Evolutionary conservation across 2,329 filamentous ascomycete species (phyloP).

Genomic region (Colletotrichum filicis): DNA sequence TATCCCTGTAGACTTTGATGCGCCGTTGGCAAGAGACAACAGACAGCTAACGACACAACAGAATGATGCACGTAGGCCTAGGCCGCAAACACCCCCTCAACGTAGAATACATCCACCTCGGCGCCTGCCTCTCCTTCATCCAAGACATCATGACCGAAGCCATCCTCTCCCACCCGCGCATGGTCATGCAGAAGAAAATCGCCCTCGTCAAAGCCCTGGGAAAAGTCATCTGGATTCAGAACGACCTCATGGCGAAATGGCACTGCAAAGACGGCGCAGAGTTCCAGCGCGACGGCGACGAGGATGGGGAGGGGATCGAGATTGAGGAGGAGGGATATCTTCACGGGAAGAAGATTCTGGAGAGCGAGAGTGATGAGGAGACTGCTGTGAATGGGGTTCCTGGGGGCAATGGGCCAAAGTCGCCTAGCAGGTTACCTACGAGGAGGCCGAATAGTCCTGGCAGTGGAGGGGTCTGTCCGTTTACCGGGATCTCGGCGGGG

Average conservation of each 20-base stretch:
- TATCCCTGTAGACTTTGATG: background rate
- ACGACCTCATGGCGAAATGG: constrained; percentile 88
- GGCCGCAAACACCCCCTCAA: constrained; percentile 78
- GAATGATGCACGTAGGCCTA: constrained; percentile 84
- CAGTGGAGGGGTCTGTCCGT: constrained; percentile 39
- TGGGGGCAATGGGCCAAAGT: background rate
- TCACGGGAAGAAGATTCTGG: constrained; percentile 69
- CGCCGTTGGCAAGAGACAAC: background rate
- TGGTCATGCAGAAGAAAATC: constrained; percentile 76
- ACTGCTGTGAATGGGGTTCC: constrained; percentile 2
- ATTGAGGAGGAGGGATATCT: constrained; percentile 73
- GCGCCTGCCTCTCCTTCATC: constrained; percentile 77
- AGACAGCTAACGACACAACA: constrained; percentile 38
- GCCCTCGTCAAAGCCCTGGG: constrained; percentile 79
- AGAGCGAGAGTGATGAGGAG: constrained; percentile 49
- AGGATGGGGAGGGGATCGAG: constrained; percentile 49
- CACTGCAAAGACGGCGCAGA: constrained; percentile 78
- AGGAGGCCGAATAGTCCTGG: constrained; percentile 35
- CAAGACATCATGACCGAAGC: constrained; percentile 83
- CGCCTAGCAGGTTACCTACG: constrained; percentile 33
- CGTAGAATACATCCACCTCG: constrained; percentile 84
- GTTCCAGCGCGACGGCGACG: constrained; percentile 51
- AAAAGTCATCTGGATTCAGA: constrained; percentile 90
- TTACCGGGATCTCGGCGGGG: constrained; percentile 37
- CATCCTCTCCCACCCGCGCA: constrained; percentile 75